A percentile compares a stretch with the other conserved stretches of the same genome.
Conservation (phyloP, 495 filamentous ascomycete species). For the Podospora fimiseda region DNA sequence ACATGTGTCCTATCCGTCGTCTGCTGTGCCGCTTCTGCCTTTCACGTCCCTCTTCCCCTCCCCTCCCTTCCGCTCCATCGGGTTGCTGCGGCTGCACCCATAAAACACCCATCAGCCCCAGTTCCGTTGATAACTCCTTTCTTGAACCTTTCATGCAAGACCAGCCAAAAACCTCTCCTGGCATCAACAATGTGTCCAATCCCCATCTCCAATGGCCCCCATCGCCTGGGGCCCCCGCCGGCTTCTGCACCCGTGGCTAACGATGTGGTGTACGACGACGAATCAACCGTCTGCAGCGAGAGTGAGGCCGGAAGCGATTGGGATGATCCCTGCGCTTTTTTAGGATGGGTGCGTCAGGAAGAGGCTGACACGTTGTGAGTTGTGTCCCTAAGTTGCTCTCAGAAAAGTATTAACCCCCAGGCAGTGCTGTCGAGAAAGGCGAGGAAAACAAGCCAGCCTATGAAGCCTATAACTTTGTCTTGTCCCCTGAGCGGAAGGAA, state of each 20-base stretch:
- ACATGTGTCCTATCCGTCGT: no score
- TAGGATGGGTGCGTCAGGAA: no score
- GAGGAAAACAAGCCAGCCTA: conserved; percentile 5
- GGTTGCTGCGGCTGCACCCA: neutral
- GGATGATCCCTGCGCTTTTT: neutral
- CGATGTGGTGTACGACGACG: conserved; percentile 8
- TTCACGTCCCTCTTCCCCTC: neutral
- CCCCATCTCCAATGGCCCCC: no score
- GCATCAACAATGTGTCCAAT: no score
- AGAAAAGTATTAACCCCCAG: neutral
- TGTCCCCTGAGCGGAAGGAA: conserved; percentile 4
- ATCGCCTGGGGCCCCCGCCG: no score
- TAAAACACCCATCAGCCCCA: neutral
- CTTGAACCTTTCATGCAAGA: neutral
- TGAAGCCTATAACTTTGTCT: conserved; percentile 13
- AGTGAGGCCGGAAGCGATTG: conserved; percentile 5
- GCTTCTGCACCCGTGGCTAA: no score
- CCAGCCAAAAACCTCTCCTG: no score
- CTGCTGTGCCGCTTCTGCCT: neutral
- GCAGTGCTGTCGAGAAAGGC: neutral
- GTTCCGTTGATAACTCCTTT: neutral
- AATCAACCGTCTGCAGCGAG: conserved; percentile 9
- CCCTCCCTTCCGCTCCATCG: neutral
- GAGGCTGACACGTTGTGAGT: conserved; percentile 1
- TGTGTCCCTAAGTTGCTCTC: no score